phyloP scores from a whole-genome alignment of 495 filamentous ascomycete species.

The Bathelium albidoporum region DNA sequence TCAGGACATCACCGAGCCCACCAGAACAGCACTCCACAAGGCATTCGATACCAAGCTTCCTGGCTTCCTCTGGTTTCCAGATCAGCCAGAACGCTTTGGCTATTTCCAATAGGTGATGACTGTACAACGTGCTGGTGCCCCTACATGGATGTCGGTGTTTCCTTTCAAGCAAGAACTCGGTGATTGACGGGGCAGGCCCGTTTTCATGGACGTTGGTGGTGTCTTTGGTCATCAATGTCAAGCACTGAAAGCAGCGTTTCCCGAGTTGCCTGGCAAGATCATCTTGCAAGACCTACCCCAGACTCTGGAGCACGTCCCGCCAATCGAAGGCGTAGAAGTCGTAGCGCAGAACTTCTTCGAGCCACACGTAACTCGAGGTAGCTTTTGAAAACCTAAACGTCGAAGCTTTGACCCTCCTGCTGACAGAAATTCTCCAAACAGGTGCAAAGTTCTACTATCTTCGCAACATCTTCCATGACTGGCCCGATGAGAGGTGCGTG shows the following conservation, averaged over 20 bases:
- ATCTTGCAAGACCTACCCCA: constrained; percentile 5
- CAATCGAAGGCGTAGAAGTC: not conserved
- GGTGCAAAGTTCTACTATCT: constrained; percentile 16
- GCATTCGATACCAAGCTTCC: constrained; percentile 34
- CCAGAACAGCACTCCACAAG: constrained; percentile 33
- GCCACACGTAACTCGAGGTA: not conserved
- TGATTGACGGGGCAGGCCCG: not conserved
- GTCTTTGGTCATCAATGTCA: not conserved
- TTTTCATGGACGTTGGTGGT: not conserved
- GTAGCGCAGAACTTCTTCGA: not conserved
- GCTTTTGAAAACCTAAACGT: not conserved
- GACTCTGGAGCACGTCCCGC: not conserved
- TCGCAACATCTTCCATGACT: constrained; percentile 17
- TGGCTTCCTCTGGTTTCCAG: constrained; percentile 33
- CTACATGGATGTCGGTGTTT: constrained; percentile 32
- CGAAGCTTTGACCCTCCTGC: not conserved
- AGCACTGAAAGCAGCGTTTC: not conserved
- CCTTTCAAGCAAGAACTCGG: constrained; percentile 7
- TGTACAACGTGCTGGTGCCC: constrained; percentile 18
- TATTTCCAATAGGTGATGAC: constrained; percentile 35
- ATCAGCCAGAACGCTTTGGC: constrained; percentile 31
- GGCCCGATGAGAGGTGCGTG: constrained; percentile 10
- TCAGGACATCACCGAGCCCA: constrained; percentile 28
- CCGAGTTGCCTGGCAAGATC: constrained; percentile 3
- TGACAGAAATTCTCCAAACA: not conserved